Base-by-base conservation (phyloP, 805 yeast genomes). In the Kuraishia capsulata region DNA sequence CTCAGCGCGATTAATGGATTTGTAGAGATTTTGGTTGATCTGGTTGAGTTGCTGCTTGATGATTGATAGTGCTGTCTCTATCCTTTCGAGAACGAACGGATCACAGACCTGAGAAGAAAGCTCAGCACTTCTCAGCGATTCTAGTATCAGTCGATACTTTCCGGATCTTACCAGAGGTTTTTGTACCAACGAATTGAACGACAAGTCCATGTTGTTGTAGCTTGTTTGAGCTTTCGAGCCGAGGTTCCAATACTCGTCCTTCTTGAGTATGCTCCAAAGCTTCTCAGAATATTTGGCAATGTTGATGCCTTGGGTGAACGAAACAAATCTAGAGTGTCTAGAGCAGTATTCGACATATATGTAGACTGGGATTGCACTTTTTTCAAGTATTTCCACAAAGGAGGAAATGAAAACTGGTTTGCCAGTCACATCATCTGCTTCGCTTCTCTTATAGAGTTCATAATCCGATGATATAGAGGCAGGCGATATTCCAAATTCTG, bases 171-270 rank as follows among this genome's bases (percentile, higher is more conserved):
- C 53, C 9, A 73, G 59, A 3, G 84, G 82, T 52, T 65, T 67
- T 46, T 74, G 78, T 21, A 73, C 53, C 43, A 77, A 59, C 0
- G 81, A 75, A 24, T 53, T 47, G 36, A 78, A 73, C 4, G 81
- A 68, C 20, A 75, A 57, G 50, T 78, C 84, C 48, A 64, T 47
- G 3, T 45, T 46, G 4, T 66, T 63, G 43, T 72, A 13, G 11
- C 8, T 24, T 24, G 26, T 8, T 11, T 9, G 13, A 6, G 14
- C 6, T 28, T 14, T 14, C 8, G 17, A 9, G 5, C 13, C 13
- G 11, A 11, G 11, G 8, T 11, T 5, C 14, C 9, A 13, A 11
- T 28, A 14, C 13, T 28, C 31, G 14, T 11, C 31, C 11, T 23
- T 23, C 11, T 23, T 11, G 10, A 23, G 10, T 23, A 23, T 8